Evolutionary conservation across 2,329 filamentous ascomycete species (phyloP).

Genomic region (Fusarium humuli): DNA sequence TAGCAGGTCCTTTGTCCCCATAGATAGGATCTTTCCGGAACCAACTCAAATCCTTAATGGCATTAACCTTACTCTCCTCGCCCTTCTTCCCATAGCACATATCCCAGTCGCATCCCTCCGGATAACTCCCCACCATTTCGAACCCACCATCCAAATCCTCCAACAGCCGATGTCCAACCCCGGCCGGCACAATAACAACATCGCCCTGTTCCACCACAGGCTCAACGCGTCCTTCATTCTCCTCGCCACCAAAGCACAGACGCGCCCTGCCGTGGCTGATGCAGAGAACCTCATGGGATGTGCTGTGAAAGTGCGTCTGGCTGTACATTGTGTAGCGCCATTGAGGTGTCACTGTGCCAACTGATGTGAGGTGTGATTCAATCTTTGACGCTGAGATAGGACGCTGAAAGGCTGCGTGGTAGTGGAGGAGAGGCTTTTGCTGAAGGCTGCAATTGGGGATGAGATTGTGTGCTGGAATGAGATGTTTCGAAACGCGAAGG

Average conservation of each 20-base stretch:
- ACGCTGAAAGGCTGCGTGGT: conserved; percentile 67
- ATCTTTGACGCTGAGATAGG: conserved; percentile 60
- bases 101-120: conserved; percentile 69
- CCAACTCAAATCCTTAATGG: conserved; percentile 24
- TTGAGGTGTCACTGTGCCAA: conserved; percentile 69
- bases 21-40: conserved; percentile 37
- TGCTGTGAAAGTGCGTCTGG: conserved; percentile 75
- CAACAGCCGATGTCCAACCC: conserved; percentile 72
- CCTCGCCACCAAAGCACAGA: conserved; percentile 75
- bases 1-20: conserved; percentile 24
- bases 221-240: conserved; percentile 68
- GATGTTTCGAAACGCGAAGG: conserved; percentile 67
- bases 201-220: conserved; percentile 68
- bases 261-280: conserved; percentile 68
- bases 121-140: conserved; percentile 76
- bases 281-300: conserved; percentile 73
- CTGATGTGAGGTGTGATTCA: conserved; percentile 64
- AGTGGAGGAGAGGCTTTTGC: conserved; percentile 73
- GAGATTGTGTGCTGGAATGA: conserved; percentile 67
- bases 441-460: conserved; percentile 75
- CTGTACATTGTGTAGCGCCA: conserved; percentile 78
- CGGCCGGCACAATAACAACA: conserved; percentile 73
- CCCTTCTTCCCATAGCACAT: conserved; percentile 75
- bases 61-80: conserved; percentile 46
- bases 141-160: conserved; percentile 67